These are phyloP conservation scores for Chaetomium tenue DNA, from an alignment of 495 filamentous ascomycete species.

Conservation along the genomic window DNA sequence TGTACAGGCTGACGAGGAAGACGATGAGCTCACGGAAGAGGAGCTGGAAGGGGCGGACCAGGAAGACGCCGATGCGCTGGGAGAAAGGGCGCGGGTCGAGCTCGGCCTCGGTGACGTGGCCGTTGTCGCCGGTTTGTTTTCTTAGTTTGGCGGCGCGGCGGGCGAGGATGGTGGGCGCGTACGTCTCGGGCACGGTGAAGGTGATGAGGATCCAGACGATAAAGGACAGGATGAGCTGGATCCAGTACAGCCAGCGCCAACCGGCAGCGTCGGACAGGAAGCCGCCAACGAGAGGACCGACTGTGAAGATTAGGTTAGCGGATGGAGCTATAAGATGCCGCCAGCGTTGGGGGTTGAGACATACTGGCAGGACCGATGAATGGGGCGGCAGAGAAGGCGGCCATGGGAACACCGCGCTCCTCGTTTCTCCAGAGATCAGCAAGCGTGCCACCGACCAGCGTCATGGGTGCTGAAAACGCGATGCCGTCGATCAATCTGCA, in stretches of 20 bases:
- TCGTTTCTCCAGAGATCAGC: constrained; percentile 82
- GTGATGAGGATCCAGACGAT: constrained; percentile 67
- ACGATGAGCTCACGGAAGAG: constrained; percentile 79
- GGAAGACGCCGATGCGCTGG: constrained; percentile 63
- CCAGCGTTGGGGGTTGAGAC: constrained; percentile 13
- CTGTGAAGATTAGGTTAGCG: constrained; percentile 24
- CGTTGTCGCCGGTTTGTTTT: constrained; percentile 59
- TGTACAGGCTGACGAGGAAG: constrained; percentile 71
- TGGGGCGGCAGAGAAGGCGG: constrained; percentile 77
- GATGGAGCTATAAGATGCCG: no score
- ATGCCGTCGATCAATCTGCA: constrained; percentile 75
- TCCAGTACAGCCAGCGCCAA: constrained; percentile 87
- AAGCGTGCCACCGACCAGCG: constrained; percentile 73
- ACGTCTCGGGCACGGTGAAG: constrained; percentile 80
- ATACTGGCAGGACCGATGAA: constrained; percentile 70
- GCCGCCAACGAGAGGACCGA: constrained; percentile 72
- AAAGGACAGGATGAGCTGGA: constrained; percentile 68
- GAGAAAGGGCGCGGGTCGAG: constrained; percentile 64
- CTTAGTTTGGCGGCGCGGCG: constrained; percentile 64
- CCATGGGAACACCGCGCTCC: constrained; percentile 81
- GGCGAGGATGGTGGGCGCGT: constrained; percentile 68
- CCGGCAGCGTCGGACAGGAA: constrained; percentile 65
- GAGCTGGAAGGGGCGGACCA: constrained; percentile 75
- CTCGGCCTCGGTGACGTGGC: constrained; percentile 70
- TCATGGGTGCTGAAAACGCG: constrained; percentile 81